Base-by-base conservation (phyloP, 202 grass and related monocot species). In the Digitaria exilis region DNA sequence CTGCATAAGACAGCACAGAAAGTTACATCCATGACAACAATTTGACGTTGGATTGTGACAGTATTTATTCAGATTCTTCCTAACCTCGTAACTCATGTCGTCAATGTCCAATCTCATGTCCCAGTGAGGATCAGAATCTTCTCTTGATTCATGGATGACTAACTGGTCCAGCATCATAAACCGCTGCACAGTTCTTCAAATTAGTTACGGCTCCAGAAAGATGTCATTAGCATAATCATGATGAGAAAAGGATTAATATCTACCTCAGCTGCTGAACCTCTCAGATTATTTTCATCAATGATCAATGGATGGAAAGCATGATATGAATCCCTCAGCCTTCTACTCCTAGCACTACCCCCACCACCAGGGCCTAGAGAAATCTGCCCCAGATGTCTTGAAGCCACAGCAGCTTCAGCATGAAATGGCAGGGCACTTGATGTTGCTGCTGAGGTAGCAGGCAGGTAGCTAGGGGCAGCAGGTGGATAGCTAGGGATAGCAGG, bases 31-130 rank as follows among this genome's bases (percentile, higher is more conserved):
- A 21, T 55, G 78, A 22, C 1, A 64, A 69, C 32, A 61, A 44
- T 42, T 30, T 22, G 22, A 52, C 60, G 58, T 30, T 67, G 41
- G 10, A 42, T 11, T 54, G 12, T 39, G 25, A 49, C 14, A 59
- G 21, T 6, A 8, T 67, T 7, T 77, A 58, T 52, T 5, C 39
- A 48, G 70, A 69, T 61, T 35, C 29, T 62, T 88, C 37, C 74
- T 73, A 80, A 92, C 96, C 89, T 99, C 96, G 12, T 99, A 99
- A 76, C 93, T 92, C 96, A 99, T 96, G 81, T 96, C 87, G 48
- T 99, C 96, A 80, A 96, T 88, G 80, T 99, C 93, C 62, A 99
- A 82, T 79, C 91, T 88, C 96, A 99, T 89, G 52, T 86, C 96
- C 84, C 87, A 86, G 77, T 99, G 91, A 87, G 92, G 90, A 89